Evolutionary conservation across 176 grass and related monocot genomes (phyloP), one percentile per base, ranked within the genome.

Genomic region (Olyra latifolia): DNA sequence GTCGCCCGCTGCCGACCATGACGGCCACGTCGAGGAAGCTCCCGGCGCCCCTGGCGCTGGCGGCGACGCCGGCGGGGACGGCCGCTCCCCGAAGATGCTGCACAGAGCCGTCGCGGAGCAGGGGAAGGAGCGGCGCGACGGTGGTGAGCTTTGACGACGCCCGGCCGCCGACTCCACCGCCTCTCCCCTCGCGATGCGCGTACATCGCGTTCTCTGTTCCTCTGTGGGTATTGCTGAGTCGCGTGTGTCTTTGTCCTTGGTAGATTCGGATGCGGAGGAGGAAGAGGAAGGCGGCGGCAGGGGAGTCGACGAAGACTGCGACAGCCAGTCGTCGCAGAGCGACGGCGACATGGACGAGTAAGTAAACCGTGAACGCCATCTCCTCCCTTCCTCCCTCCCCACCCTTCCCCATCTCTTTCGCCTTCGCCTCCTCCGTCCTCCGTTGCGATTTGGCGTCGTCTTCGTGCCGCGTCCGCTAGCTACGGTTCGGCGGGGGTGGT

Each of bases 261-360:
- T 73, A 90, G 88, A 90, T 86, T 90, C 88, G 47, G 87, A 89
- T 55, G 87, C 82, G 24, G 87, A 76, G 57, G 87, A 71, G 13
- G 71, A 78, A 66, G 72, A 78, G 14, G 56, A 82, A 11, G 63
- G 30, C 17, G 62, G 67, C 4, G 70, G 70, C 20, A 69, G 69
- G 55, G 59, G 22, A 32, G 77, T 10, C 63, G 80, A 80, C 44
- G 87, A 72, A 3, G 83, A 81, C 77, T 17, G 39, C 65, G 85
- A 82, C 83, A 79, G 62, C 78, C 70, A 50, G 60, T 86, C 63
- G 47, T 80, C 75, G 30, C 38, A 83, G 83, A 86, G 83, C 74
- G 90, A 82, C 66, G 74, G 17, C 75, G 86, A 80, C 52, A 64
- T 83, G 83, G 75, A 74, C 55, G 86, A 92, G 86, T 92, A 78